Conservation (phyloP, 805 yeast genomes). For the Kodamaea lidongshanica region DNA sequence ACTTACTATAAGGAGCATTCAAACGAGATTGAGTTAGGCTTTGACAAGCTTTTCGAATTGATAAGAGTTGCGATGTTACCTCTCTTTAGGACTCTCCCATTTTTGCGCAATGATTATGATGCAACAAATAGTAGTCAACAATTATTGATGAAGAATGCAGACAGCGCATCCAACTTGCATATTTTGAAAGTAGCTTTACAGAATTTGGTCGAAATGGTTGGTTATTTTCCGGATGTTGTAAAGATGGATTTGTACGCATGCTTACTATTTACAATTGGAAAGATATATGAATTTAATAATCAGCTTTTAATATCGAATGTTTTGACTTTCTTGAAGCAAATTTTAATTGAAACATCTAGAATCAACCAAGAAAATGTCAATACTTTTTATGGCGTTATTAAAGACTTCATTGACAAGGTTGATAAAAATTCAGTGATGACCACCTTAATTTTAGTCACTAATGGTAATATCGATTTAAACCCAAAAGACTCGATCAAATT, state of each 20-base stretch:
- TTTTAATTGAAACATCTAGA: slow-evolving; percentile 19
- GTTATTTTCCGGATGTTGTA: slow-evolving; percentile 60
- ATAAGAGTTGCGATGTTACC: slow-evolving; percentile 64
- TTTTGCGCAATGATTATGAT: slow-evolving; percentile 44
- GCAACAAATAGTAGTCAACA: slow-evolving; percentile 20
- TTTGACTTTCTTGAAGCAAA: slow-evolving; percentile 36
- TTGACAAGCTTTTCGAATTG: slow-evolving; percentile 69
- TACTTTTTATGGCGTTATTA: slow-evolving; percentile 23
- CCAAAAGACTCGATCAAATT: slow-evolving; percentile 19
- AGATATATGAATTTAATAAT: slow-evolving; percentile 42
- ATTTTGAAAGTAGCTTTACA: slow-evolving; percentile 45
- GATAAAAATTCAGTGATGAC: slow-evolving; percentile 28
- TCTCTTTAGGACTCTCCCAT: slow-evolving; percentile 54
- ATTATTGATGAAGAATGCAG: slow-evolving; percentile 22
- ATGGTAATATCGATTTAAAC: slow-evolving; percentile 25
- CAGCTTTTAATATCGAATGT: slow-evolving; percentile 42
- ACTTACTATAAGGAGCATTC: slow-evolving; percentile 27
- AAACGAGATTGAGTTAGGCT: slow-evolving; percentile 44
- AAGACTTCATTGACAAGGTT: slow-evolving; percentile 13
- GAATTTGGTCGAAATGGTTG: slow-evolving; percentile 56
- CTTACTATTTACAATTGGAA: slow-evolving; percentile 54
- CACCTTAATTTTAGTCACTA: slow-evolving; percentile 28
- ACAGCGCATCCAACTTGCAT: slow-evolving; percentile 31
- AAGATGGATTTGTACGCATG: slow-evolving; percentile 68
- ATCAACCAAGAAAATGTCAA: slow-evolving; percentile 17